Base-by-base conservation (phyloP, 148 eudicot species). In the Amaranthus hypochondriacus region DNA sequence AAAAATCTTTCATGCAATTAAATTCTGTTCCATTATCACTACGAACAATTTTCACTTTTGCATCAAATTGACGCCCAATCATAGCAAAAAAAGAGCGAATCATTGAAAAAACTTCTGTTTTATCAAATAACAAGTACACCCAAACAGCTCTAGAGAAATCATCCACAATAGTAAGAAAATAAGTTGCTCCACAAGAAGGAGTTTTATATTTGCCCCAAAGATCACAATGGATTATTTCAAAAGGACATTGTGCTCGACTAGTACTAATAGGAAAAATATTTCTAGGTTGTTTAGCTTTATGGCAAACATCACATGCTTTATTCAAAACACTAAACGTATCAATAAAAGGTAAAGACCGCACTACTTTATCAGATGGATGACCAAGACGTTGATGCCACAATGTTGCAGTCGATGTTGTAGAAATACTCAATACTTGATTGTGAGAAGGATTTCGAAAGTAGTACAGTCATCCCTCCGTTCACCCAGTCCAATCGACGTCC, bases 111-210 rank as follows among this genome's bases (percentile, higher is more conserved):
- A 5, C 15, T 70, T 5, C 18, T 70, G 39, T 28, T 28, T 28
- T 28, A 28, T 28, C 1, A 28, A 28, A 28, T 28, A 28, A 28
- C 39, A 28, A 54, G 7, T 52, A 56, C 0, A 71, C 63, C 70
- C 70, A 77, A 52, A 48, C 42, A 43, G 6, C 44, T 2, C 56
- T 4, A 44, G 48, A n/a, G 43, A 12, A 77, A 70, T 77, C 70
- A 71, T 77, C 79, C 52, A 70, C 69, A 4, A 77, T 47, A 6
- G 61, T 46, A 0, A 77, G 28, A 53, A 76, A 70, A 63, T 77
- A 70, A 10, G 49, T 49, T 5, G 72, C 71, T 3, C 72, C 65
- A 56, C n/a, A 75, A 1, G 11, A 75, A 0, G 63, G 56, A 4
- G 56, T 48, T 42, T 39, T 21, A 12, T 72, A 61, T 0, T 10